phyloP scores from a whole-genome alignment of 2,329 filamentous ascomycete species.

The Zalaria sp. region DNA sequence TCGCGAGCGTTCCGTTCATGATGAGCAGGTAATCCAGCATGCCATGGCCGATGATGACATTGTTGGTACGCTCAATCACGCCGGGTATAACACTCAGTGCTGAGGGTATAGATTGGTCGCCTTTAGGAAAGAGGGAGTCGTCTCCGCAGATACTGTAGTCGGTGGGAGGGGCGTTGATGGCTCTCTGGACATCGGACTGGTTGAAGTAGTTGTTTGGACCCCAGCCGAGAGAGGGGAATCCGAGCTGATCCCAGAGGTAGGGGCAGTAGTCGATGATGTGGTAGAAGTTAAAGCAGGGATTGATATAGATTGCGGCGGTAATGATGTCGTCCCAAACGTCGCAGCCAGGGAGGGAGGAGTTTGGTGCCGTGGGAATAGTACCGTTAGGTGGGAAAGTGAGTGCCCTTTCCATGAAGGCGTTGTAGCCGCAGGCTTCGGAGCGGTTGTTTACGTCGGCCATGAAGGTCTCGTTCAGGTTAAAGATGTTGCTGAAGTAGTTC shows the following conservation, averaged over 20 bases:
- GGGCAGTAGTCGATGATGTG: conserved; percentile 17
- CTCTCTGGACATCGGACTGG: conserved; percentile 21
- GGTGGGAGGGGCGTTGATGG: conserved; percentile 20
- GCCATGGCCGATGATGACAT: conserved; percentile 17
- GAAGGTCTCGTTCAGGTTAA: conserved; percentile 8
- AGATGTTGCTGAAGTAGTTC: conserved; percentile 4
- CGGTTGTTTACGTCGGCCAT: conserved; percentile 9
- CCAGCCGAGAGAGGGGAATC: conserved; percentile 9
- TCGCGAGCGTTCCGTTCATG: conserved; percentile 15
- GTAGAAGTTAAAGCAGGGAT: conserved; percentile 21
- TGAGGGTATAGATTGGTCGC: conserved; percentile 9
- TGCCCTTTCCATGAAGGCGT: conserved; percentile 23
- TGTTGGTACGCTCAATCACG: conserved; percentile 19
- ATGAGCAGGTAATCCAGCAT: conserved; percentile 13
- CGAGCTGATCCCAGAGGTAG: conserved; percentile 10
- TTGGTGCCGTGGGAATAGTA: conserved; percentile 18
- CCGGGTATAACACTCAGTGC: conserved; percentile 10
- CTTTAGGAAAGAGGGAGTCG: conserved; percentile 9
- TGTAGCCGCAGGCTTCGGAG: conserved; percentile 33
- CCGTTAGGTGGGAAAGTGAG: conserved; percentile 25
- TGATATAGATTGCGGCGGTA: conserved; percentile 15
- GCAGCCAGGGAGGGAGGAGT: conserved; percentile 10
- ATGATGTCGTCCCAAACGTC: conserved; percentile 18
- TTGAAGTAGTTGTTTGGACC: conserved; percentile 19
- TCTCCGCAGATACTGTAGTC: conserved; percentile 16